Evolutionary conservation across 495 filamentous ascomycete genomes (phyloP), one percentile per base, ranked within the genome.

Genomic region (Neurospora sp.): DNA sequence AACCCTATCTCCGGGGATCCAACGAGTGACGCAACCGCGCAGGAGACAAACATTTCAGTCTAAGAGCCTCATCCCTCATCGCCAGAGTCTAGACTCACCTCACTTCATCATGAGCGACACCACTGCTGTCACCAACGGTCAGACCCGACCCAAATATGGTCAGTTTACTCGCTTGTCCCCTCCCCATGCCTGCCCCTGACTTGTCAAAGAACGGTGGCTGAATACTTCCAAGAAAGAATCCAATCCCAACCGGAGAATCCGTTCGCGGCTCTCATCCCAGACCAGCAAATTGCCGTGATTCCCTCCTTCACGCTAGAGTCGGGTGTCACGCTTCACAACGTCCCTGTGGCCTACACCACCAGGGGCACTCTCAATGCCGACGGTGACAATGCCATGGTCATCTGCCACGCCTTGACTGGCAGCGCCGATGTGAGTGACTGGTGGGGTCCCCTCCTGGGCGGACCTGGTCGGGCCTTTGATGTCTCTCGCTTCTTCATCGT

Each of bases 371-470:
- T 99, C 31, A 91, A 92, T 0, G 86, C 92, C 31, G 83, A 89
- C 39, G 85, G 88, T 54, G 92, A 97, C 84, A 99, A 99, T 89
- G 93, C 88, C 71, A 90, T 99, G 90, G 91, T 99, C 70, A 97
- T 99, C 76, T 99, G 96, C 82, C 96, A 99, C 84, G 96, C 96
- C 48, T 83, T 99, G 76, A 97, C 96, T 42, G 96, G 96, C 70
- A 97, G 94, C 76, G 94, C 96, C 72, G 96, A 99, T 84, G 96
- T 98, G 37, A 88, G 89, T 73, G 96, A 99, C 84, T 99, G 96
- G 96, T 99, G 96, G 96, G 96, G 96, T 8, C 96, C 96, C 21
- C 86, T 99, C 28, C 89, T 98, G 10, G 94, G 94, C 37, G 93
- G 94, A 10, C 88, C 92, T 70, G 94, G 95, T 39, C 91, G 92